Evolutionary conservation across 169 alveolate genomes (phyloP), one percentile per base, ranked within the genome.

Genomic region (Plasmodium ovale): DNA sequence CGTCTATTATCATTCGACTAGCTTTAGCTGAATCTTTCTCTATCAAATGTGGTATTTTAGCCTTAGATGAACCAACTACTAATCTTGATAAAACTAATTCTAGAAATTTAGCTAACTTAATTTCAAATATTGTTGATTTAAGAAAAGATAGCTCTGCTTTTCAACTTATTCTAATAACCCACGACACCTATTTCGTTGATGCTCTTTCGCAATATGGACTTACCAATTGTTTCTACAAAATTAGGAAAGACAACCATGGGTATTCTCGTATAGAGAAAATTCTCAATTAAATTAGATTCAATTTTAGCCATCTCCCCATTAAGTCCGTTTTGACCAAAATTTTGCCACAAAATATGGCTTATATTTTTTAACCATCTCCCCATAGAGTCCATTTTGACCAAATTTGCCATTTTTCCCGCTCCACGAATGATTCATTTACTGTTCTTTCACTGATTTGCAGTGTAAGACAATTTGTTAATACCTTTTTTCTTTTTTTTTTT

Each of bases 31-130:
- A 99, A 89, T 94, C 99, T 10, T 99, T 99, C 94, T 97, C 99
- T 54, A 92, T 94, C 35, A 96, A 98, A 92, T 98, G 99, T 94
- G 99, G 99, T 27, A 95, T 99, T 6, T 95, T 99, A 54, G 99
- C 99, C 7, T 94, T 99, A 31, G 99, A 99, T 91, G 99, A 99
- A 87, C 99, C 99, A 7, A 99, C 99, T 0, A 98, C 99, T 1
- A 99, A 99, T 91, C 94, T 99, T 77, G 99, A 99, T 90, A 92
- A 93, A 59, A 92, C 94, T 25, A 97, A 98, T 94, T 96, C 97
- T 14, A 97, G 95, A 94, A 99, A 98, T 68, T 73, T 94, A 33
- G 96, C 92, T 59, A 54, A 77, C 1, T 87, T 95, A 44, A 87
- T 93, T 31, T 88, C 92, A 7, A 94, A 82, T 73, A 62, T 94